Conservation (phyloP, 2,329 filamentous ascomycete genomes). For the Penicillium sp. region DNA sequence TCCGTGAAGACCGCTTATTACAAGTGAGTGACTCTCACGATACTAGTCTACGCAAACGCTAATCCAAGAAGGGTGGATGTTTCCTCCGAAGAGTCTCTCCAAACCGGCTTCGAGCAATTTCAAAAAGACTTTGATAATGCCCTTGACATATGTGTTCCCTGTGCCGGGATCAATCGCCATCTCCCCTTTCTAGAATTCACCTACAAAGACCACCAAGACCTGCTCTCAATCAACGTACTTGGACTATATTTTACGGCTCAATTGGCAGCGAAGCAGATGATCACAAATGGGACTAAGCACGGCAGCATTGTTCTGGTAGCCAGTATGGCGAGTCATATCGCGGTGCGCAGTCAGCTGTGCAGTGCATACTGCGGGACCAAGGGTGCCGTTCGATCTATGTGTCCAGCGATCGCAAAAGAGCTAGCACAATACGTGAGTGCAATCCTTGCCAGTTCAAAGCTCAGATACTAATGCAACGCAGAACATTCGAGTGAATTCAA, state of each 20-base stretch:
- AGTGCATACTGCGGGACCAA: constrained; percentile 52
- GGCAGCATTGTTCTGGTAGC: constrained; percentile 57
- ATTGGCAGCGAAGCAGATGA: constrained; percentile 53
- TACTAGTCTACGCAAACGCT: neutral
- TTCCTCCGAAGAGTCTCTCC: constrained; percentile 32
- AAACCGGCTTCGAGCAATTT: constrained; percentile 34
- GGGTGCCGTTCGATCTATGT: constrained; percentile 50
- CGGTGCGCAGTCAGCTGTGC: constrained; percentile 50
- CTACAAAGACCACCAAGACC: constrained; percentile 43
- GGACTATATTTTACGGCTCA: constrained; percentile 51
- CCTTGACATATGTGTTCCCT: constrained; percentile 48
- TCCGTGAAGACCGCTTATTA: constrained; percentile 46
- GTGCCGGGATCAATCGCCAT: constrained; percentile 49
- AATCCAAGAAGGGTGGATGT: constrained; percentile 39
- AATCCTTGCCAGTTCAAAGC: neutral
- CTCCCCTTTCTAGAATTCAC: constrained; percentile 47
- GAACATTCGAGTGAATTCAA: constrained; percentile 45
- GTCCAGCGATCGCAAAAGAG: constrained; percentile 49
- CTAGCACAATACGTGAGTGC: constrained; percentile 37
- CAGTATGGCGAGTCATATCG: constrained; percentile 55
- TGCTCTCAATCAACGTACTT: constrained; percentile 47
- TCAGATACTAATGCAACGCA: constrained; percentile 15
- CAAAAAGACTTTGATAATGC: constrained; percentile 36
- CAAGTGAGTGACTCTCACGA: constrained; percentile 20
- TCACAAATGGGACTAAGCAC: constrained; percentile 50